Percentiles rank a stretch among this genome's conserved stretches.
Conservation (phyloP, 2,329 filamentous ascomycete genomes). For the Aureobasidium subglaciale region DNA sequence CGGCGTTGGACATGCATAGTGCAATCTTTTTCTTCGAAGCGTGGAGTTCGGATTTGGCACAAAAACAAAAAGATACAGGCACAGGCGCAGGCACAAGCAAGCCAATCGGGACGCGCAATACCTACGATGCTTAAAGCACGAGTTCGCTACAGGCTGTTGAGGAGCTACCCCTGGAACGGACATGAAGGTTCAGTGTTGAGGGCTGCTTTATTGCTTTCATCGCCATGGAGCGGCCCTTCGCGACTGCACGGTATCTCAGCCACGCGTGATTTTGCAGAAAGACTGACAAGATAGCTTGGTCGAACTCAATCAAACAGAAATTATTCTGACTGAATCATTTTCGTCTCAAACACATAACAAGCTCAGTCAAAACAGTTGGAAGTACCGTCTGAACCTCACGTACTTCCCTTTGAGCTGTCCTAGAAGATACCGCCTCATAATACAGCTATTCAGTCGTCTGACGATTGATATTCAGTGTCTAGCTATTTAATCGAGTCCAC, state of each 20-base stretch:
- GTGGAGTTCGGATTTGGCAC: not conserved
- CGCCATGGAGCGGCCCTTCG: not conserved
- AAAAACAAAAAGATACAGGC: not conserved
- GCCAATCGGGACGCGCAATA: not conserved
- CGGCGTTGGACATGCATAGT: slow-evolving; percentile 10
- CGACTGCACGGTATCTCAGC: too few relatives aligned
- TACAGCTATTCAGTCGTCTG: too few relatives aligned
- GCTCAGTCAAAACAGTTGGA: not conserved
- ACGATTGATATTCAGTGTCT: not conserved
- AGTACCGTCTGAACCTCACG: not conserved
- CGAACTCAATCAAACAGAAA: not conserved
- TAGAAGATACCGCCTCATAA: too few relatives aligned
- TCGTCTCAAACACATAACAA: not conserved
- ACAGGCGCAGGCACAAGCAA: too few relatives aligned
- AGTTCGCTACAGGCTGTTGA: not conserved
- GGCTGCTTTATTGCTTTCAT: not conserved
- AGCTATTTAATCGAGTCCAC: too few relatives aligned
- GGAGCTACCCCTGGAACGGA: not conserved
- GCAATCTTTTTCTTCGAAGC: not conserved
- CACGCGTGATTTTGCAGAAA: not conserved
- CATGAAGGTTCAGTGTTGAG: not conserved
- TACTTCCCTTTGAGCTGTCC: too few relatives aligned
- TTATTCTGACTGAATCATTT: not conserved
- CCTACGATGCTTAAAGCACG: not conserved
- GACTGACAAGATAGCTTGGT: not conserved